Base-by-base conservation (phyloP, 1,139 yeast species). In the Kluyveromyces marxianus region DNA sequence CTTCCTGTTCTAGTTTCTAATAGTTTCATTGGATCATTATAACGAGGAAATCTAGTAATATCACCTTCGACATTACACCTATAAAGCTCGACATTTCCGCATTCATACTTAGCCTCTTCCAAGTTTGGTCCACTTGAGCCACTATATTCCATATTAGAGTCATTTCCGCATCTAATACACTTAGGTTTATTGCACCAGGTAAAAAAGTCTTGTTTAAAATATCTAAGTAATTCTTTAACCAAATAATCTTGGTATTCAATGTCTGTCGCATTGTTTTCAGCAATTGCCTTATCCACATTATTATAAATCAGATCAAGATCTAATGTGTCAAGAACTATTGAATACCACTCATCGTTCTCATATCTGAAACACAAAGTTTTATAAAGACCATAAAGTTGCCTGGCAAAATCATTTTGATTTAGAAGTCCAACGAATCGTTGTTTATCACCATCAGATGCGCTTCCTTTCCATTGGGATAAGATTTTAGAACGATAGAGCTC, bases 151-250 rank as follows among this genome's bases (percentile, higher is more conserved):
- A 71, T 67, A 7, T 65, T 62, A 4, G 55, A 57, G n/a, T 54
- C 47, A 28, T 64, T 42, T 0, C 72, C 73, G 61, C 96, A 88
- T 0, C 42, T 48, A 0, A 70, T 62, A 58, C 96, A 89, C 6
- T 68, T 60, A 0, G 95, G 90, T 38, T 74, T 73, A 56, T 83
- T 83, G 10, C 87, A 81, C 97, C 97, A 90, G 35, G 68, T 70
- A 67, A 92, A 90, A 67, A 87, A 89, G 41, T 77, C 81, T 42
- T 81, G 70, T 56, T 88, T 89, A 68, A 83, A 90, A 79, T 94
- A 90, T 39, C 72, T 66, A 34, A 90, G 69, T 24, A 86, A 63
- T 53, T 81, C 92, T 51, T 72, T 70, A 1, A 89, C 90, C 6
- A 90, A 57, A 38, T 74, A 70, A 60, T 90, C 97, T 46, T 83